Conservation (phyloP, 2,329 filamentous ascomycete genomes). For the Corynespora cassiicola region DNA sequence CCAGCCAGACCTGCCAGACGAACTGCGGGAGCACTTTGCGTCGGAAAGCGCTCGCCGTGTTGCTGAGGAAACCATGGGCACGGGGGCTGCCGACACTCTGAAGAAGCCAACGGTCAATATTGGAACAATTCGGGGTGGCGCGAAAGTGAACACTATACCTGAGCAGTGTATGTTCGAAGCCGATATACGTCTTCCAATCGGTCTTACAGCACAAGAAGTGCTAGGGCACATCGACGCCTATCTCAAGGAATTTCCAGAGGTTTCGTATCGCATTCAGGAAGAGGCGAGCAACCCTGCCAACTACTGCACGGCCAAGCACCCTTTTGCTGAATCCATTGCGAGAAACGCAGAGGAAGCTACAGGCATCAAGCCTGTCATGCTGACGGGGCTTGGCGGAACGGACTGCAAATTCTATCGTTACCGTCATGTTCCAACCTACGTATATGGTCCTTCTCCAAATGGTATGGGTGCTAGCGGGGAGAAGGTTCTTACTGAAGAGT, state of each 20-base stretch:
- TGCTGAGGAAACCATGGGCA: conserved; percentile 46
- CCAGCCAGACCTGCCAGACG: conserved; percentile 28
- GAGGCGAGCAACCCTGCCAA: conserved; percentile 44
- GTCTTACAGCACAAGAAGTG: conserved; percentile 37
- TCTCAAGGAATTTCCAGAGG: conserved; percentile 35
- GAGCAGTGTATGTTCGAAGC: conserved; percentile 46
- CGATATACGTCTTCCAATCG: conserved; percentile 51
- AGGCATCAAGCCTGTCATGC: conserved; percentile 34
- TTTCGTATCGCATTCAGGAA: conserved; percentile 35
- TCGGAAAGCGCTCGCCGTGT: conserved; percentile 34
- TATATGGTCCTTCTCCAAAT: conserved; percentile 41
- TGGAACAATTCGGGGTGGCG: conserved; percentile 48
- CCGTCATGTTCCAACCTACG: conserved; percentile 44
- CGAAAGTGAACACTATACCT: conserved; percentile 53
- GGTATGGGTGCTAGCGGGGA: conserved; percentile 25
- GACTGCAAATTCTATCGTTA: conserved; percentile 52
- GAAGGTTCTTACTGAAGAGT: no score
- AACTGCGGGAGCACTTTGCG: conserved; percentile 35
- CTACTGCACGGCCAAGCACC: conserved; percentile 40
- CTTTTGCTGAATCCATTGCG: conserved; percentile 35
- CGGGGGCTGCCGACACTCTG: conserved; percentile 40
- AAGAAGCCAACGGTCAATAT: conserved; percentile 41
- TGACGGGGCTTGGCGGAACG: conserved; percentile 49
- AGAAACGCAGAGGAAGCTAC: conserved; percentile 32
- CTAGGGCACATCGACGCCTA: conserved; percentile 33